Evolutionary conservation across 2,329 filamentous ascomycete species (phyloP).

Genomic region (Ophiocordyceps camponoti-leonardi): DNA sequence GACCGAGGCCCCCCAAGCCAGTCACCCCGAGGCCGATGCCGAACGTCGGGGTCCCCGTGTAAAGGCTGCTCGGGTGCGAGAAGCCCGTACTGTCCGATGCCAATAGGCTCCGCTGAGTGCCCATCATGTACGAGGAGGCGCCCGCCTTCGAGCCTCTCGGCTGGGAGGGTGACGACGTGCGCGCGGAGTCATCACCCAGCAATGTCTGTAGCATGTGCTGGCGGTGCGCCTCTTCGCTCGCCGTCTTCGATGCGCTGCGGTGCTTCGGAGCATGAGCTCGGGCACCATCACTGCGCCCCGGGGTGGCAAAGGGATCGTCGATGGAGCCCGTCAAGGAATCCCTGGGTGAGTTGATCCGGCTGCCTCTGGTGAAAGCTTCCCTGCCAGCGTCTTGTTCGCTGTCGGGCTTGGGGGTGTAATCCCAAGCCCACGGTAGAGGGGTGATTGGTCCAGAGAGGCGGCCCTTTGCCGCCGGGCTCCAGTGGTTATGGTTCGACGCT

Average conservation of each 20-base stretch:
- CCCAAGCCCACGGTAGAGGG: slow-evolving; percentile 33
- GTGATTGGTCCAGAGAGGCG: slow-evolving; percentile 15
- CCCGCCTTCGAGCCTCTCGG: slow-evolving; percentile 10
- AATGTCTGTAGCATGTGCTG: slow-evolving; percentile 19
- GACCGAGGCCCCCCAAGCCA: not conserved
- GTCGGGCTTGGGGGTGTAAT: slow-evolving; percentile 19
- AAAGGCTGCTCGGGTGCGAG: slow-evolving; percentile 32
- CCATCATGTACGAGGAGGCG: slow-evolving; percentile 7
- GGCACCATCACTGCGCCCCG: slow-evolving; percentile 4
- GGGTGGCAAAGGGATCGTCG: slow-evolving; percentile 16
- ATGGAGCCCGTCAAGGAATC: slow-evolving; percentile 6
- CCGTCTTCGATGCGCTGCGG: not conserved
- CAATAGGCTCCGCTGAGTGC: slow-evolving; percentile 4
- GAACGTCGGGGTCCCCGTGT: slow-evolving; percentile 25
- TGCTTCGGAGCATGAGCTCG: slow-evolving; percentile 1
- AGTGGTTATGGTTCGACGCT: slow-evolving; percentile 17
- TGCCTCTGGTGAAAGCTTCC: slow-evolving; percentile 11
- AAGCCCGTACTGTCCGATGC: slow-evolving; percentile 20
- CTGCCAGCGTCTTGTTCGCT: slow-evolving; percentile 8
- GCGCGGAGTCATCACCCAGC: slow-evolving; percentile 8
- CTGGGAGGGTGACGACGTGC: slow-evolving; percentile 14
- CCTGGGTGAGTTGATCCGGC: slow-evolving; percentile 8
- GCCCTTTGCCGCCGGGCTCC: slow-evolving; percentile 11
- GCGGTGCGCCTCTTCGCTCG: slow-evolving; percentile 8
- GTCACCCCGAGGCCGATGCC: slow-evolving; percentile 4